Evolutionary conservation across 2,329 filamentous ascomycete species (phyloP).

Genomic region (Penicillium sp.): DNA sequence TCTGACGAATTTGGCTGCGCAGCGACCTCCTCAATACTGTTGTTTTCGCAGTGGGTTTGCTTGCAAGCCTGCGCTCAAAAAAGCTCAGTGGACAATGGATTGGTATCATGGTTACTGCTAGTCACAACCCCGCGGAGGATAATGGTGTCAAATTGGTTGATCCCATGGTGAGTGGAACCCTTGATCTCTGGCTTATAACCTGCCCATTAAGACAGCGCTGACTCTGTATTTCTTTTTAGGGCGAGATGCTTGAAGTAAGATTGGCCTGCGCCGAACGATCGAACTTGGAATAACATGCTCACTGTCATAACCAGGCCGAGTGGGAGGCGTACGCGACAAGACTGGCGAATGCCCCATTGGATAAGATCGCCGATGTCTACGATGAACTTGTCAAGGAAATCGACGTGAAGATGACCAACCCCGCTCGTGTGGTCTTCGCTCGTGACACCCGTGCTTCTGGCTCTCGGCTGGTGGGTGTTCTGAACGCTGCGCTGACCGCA

Average conservation of each 20-base stretch:
- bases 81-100: conserved; percentile 89
- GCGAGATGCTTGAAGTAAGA: conserved; percentile 88
- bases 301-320: conserved; percentile 54
- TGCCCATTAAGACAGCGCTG: conserved; percentile 2
- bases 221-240: conserved; percentile 45
- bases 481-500: conserved; percentile 76
- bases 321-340: conserved; percentile 89
- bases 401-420: conserved; percentile 68
- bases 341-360: conserved; percentile 78
- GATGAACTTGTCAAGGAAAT: conserved; percentile 70
- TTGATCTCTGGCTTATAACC: background rate
- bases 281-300: conserved; percentile 17
- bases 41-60: conserved; percentile 85
- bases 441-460: conserved; percentile 93
- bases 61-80: conserved; percentile 83
- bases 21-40: conserved; percentile 85
- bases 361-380: conserved; percentile 76
- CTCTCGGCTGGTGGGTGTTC: conserved; percentile 73
- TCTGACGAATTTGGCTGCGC: conserved; percentile 33
- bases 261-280: background rate
- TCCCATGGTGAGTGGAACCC: conserved; percentile 64
- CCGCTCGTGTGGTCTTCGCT: conserved; percentile 82
- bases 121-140: conserved; percentile 84
- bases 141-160: conserved; percentile 96
- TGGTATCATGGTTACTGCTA: conserved; percentile 94